Evolutionary conservation across 768 basidiomycete genomes (phyloP), one percentile per base, ranked within the genome.

Genomic region (Clitopilus passeckerianus): DNA sequence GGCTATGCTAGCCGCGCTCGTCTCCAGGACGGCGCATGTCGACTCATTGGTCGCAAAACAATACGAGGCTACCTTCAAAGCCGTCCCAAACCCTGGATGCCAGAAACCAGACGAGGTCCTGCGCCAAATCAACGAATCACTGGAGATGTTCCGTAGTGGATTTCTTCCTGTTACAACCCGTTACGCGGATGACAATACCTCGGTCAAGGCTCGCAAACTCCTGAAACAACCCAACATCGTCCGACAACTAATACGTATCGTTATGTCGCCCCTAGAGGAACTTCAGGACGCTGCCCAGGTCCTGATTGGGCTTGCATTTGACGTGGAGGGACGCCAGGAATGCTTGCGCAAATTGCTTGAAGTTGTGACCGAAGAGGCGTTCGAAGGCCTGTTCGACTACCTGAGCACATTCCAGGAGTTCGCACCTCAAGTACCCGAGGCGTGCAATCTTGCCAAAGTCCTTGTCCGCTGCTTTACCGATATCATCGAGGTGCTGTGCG

Each of bases 381-480:
- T 98, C 22, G 79, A 85, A 15, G 95, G 91, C 6, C 76, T 97
- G 27, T 78, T 82, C 54, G 74, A 76, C n/a, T 88, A 86, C 66
- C 79, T 98, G 9, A 72, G 75, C 23, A 80, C 73, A 1, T 98
- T 94, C 74, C 77, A 78, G 55, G 72, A 75, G 15, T 83, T 86
- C 63, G 89, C 91, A 0, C 71, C 76, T 10, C 64, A 68, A 12
- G 80, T 92, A 5, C 88, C 91, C 0, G 97, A 98, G 68, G 95
- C 95, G 0, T 93, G 92, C 68, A 86, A 81, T 54, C 68, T 94
- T n/a, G 92, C 97, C 5, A 91, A 91, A 65, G 87, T 91, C 18
- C 83, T 98, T 22, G 97, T 97, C 16, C 86, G 89, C 2, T 96
- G 95, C 71, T 81, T 98, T 65, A 92, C 93, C 12, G 97, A 99